These are phyloP conservation scores for Podosphaera xanthii DNA, from an alignment of 2,329 filamentous ascomycete species.

Conservation along the genomic window DNA sequence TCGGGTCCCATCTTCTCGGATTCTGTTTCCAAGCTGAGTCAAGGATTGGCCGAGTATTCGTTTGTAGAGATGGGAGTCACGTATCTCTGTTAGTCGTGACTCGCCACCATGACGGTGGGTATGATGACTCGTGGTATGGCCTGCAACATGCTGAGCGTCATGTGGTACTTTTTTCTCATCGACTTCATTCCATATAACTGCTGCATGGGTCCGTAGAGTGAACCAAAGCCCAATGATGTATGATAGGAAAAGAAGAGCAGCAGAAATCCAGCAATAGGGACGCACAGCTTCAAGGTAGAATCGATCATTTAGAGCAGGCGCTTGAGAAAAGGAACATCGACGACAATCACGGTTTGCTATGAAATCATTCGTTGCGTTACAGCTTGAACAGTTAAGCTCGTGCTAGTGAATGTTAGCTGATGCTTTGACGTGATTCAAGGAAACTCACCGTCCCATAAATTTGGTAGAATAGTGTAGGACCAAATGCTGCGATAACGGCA, in stretches of 20 bases:
- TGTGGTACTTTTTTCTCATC: conserved; percentile 49
- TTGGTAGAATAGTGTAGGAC: conserved; percentile 91
- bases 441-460: conserved; percentile 69
- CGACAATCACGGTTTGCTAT: conserved; percentile 47
- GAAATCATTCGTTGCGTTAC: conserved; percentile 24
- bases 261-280: conserved; percentile 80
- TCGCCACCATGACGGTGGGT: conserved; percentile 12
- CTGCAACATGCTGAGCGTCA: conserved; percentile 11
- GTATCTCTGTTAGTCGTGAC: conserved; percentile 34
- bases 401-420: conserved; percentile 30
- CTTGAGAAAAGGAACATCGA: conserved; percentile 82
- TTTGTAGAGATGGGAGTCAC: conserved; percentile 77
- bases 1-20: conserved; percentile 24
- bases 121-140: conserved; percentile 7
- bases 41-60: conserved; percentile 79
- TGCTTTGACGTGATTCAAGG: neutral
- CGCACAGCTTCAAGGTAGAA: conserved; percentile 83
- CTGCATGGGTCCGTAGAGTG: conserved; percentile 82
- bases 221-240: conserved; percentile 91
- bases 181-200: conserved; percentile 78
- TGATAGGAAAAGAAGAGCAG: conserved; percentile 66
- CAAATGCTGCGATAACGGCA: conserved; percentile 83
- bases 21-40: conserved; percentile 51
- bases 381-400: conserved; percentile 65
- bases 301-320: conserved; percentile 57